Evolutionary conservation across 2,329 filamentous ascomycete species (phyloP), one percentile per base, ranked within the genome.

Genomic region (Pleomassaria siparia): DNA sequence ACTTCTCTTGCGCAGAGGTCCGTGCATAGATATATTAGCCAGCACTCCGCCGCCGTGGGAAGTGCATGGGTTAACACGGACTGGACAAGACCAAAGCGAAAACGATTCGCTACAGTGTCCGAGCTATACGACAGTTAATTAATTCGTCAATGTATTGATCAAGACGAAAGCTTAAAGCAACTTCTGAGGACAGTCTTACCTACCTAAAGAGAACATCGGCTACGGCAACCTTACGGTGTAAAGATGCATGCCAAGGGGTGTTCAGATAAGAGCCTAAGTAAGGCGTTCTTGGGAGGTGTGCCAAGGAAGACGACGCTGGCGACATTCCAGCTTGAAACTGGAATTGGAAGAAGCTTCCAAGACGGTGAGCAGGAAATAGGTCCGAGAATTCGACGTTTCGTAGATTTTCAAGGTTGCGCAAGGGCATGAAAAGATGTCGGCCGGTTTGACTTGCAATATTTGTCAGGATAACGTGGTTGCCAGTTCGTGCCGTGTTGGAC

Each of bases 11-110:
- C 40, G 29, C 28, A 29, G 33, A 35, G 46, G 57, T 49, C 55
- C 49, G 56, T 59, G 59, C 59, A 33, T 40, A 10, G 21, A 50
- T 58, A 60, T 59, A 61, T 63, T 63, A 61, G 53, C 50, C 58
- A 43, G 24, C 32, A 16, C 44, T 53, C 56, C 56, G 36, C 30
- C 40, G 22, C 28, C 36, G 43, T 45, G 54, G 56, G 49, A 33
- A 45, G 33, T 36, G 12, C 50, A 46, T 44, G 51, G 51, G 43
- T 53, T 25, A 13, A 22, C 47, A 43, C 43, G 44, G 33, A n/a
- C 25, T 40, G 45, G 47, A 32, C 15, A 29, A 32, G 20, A 28
- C 50, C 45, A 48, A 47, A 39, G 32, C 44, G 28, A 2, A 6
- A 40, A 16, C 37, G 41, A 59, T 62, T 54, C 47, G 51, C 40